Conservation (phyloP, 176 grass and related monocot species). For the Chrysopogon serrulatus region DNA sequence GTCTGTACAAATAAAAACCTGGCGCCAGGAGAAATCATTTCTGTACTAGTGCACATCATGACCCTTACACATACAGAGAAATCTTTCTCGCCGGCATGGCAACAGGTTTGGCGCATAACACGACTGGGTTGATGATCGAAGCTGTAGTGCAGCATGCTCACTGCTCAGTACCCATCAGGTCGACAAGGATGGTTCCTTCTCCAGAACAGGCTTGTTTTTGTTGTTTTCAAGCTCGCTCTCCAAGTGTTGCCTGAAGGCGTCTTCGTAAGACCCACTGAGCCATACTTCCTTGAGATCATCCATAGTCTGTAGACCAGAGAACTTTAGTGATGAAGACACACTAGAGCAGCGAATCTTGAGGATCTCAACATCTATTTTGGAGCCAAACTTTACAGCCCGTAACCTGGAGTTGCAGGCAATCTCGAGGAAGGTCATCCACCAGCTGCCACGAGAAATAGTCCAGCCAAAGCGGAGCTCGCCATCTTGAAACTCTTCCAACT, state of each 20-base stretch:
- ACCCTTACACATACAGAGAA: too few species aligned
- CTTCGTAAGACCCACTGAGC: not conserved
- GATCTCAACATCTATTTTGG: not conserved
- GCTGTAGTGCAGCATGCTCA: too few species aligned
- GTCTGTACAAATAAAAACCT: too few species aligned
- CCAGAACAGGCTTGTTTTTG: not conserved
- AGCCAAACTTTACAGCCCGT: not conserved
- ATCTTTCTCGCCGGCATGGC: too few species aligned
- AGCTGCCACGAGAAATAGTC: not conserved
- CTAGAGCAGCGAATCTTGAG: not conserved
- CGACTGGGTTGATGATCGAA: too few species aligned
- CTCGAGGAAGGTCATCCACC: not conserved
- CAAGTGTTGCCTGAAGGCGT: not conserved
- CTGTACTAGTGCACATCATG: too few species aligned
- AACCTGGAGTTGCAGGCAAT: not conserved
- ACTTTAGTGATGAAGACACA: not conserved
- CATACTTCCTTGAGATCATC: not conserved
- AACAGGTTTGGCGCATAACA: too few species aligned
- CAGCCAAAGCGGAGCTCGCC: not conserved
- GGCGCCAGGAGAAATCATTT: too few species aligned
- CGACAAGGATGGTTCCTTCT: too few species aligned
- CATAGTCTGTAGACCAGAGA: not conserved
- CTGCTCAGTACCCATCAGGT: too few species aligned
- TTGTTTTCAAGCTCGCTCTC: not conserved
- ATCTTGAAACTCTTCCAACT: not conserved